phyloP scores from a whole-genome alignment of 805 yeast genomes.

The Spathaspora boniae region DNA sequence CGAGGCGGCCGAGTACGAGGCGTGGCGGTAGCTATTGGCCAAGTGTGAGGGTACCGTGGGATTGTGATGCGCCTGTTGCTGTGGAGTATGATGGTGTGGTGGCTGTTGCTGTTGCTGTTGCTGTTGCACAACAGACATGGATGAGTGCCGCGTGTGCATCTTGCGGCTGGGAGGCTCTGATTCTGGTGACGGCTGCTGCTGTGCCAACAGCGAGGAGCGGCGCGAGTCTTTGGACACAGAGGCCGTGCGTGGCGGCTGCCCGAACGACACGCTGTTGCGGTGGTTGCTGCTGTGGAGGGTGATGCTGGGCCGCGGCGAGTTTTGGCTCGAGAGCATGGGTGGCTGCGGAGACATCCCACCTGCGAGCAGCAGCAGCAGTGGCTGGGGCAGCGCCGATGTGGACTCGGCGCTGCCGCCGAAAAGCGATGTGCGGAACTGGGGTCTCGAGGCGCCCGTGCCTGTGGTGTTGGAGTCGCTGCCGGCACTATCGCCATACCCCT shows the following conservation, averaged over 20 bases:
- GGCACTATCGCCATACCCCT: background rate
- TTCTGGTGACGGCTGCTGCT: constrained; percentile 10
- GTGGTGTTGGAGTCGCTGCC: constrained; percentile 1
- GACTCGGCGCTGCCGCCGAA: constrained; percentile 8
- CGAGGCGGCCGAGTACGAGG: constrained; percentile 64
- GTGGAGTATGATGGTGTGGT: background rate
- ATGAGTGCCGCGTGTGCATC: background rate
- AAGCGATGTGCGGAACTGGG: constrained; percentile 13
- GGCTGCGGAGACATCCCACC: background rate
- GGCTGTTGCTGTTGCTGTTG: constrained; percentile 1
- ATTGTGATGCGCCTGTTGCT: background rate
- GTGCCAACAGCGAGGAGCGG: no score
- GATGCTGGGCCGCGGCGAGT: constrained; percentile 19
- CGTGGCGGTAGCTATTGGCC: constrained; percentile 35
- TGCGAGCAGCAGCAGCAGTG: background rate
- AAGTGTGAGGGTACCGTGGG: constrained; percentile 2
- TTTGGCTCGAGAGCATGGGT: constrained; percentile 12
- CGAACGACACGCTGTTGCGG: constrained; percentile 10
- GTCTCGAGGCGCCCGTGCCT: constrained; percentile 6
- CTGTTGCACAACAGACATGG: constrained; percentile 1
- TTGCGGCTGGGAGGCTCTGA: constrained; percentile 4
- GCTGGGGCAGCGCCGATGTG: constrained; percentile 8
- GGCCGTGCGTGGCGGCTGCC: background rate
- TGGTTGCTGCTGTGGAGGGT: constrained; percentile 9
- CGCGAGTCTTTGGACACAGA: no score